phyloP scores from a whole-genome alignment of 2,329 filamentous ascomycete genomes.

The Trichoderma koningii region DNA sequence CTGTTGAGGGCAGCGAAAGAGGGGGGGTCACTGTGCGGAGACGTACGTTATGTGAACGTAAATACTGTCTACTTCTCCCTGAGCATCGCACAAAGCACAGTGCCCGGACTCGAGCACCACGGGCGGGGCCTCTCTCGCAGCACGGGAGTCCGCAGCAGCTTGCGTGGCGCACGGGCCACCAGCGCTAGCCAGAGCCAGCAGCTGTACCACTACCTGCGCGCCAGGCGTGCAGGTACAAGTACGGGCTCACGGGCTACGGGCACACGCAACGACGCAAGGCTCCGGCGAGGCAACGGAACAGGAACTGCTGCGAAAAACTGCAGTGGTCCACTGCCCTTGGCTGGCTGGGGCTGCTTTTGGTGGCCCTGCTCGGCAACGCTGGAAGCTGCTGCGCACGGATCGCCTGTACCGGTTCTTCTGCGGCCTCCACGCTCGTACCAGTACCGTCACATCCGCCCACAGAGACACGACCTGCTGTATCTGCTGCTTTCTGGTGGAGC shows the following conservation, averaged over 20 bases:
- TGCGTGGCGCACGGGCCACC: slow-evolving; percentile 21
- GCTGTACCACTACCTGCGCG: background rate
- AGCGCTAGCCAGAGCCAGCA: background rate
- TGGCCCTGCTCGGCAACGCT: background rate
- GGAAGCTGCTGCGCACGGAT: too few relatives aligned
- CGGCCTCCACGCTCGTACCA: slow-evolving; percentile 1
- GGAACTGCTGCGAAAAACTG: background rate
- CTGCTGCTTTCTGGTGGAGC: too few relatives aligned
- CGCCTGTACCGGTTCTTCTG: slow-evolving; percentile 3
- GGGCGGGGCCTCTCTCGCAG: slow-evolving; percentile 15
- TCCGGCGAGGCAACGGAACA: background rate
- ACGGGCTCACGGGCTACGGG: background rate
- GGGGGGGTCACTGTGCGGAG: too few relatives aligned
- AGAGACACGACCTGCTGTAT: background rate
- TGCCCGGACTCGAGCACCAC: slow-evolving; percentile 3
- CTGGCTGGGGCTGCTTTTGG: background rate
- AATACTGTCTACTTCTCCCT: too few relatives aligned
- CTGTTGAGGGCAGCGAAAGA: too few relatives aligned
- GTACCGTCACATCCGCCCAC: background rate
- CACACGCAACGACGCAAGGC: slow-evolving; percentile 5
- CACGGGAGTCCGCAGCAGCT: slow-evolving; percentile 24
- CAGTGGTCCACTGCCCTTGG: too few relatives aligned
- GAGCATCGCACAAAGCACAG: slow-evolving; percentile 5
- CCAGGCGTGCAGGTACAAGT: background rate
- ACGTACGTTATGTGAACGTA: too few relatives aligned